Evolutionary conservation across 2,329 filamentous ascomycete genomes (phyloP).

Genomic region (Colletotrichum plurivorum): DNA sequence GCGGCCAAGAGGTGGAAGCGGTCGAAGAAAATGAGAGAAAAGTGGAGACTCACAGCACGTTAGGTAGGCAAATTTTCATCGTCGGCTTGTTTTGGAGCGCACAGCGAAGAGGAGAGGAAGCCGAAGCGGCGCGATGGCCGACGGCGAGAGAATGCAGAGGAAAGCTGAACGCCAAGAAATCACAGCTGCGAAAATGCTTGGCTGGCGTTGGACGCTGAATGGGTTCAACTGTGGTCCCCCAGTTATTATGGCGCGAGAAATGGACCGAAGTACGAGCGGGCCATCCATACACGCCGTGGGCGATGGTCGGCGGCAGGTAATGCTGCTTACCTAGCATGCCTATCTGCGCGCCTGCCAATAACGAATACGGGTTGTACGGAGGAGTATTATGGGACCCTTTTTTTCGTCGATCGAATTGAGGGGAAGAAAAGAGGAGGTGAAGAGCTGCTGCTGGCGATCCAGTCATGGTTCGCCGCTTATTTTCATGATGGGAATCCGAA

Average conservation of each 20-base stretch:
- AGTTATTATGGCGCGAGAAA: constrained; percentile 33
- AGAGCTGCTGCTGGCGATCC: constrained; percentile 5
- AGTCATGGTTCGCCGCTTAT: constrained; percentile 13
- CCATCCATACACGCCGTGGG: constrained; percentile 6
- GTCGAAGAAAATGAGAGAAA: background rate
- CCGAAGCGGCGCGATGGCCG: constrained; percentile 27
- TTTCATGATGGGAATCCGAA: background rate
- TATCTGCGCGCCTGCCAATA: background rate
- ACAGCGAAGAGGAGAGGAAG: constrained; percentile 5
- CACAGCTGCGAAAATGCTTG: constrained; percentile 19
- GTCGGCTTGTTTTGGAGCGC: background rate
- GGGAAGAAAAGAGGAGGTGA: constrained; percentile 15
- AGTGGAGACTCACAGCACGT: constrained; percentile 27
- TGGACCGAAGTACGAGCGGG: constrained; percentile 33
- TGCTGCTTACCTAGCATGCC: background rate
- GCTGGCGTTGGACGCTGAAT: constrained; percentile 19
- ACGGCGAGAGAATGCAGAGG: background rate
- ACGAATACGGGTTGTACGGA: background rate
- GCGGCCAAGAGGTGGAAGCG: too few relatives aligned
- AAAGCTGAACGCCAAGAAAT: constrained; percentile 26
- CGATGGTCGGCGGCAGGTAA: background rate
- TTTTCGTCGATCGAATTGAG: constrained; percentile 27
- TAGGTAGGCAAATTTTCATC: background rate
- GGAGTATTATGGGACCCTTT: constrained; percentile 13
- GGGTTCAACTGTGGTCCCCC: constrained; percentile 24